phyloP scores from a whole-genome alignment of 2,329 filamentous ascomycete species.

The Ciborinia camelliae region DNA sequence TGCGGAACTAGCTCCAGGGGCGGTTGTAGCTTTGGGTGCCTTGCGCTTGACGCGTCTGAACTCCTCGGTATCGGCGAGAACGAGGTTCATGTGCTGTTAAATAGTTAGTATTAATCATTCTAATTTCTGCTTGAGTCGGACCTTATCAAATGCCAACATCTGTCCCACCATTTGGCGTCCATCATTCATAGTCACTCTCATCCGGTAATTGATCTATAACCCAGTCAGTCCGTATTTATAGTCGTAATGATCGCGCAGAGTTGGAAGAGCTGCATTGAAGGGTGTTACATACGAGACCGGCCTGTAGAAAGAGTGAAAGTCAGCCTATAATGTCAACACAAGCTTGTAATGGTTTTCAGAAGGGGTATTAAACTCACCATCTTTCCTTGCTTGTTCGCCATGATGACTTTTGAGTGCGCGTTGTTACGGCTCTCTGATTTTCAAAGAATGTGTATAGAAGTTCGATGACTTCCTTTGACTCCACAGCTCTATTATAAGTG shows the following conservation, averaged over 20 bases:
- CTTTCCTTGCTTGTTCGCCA: constrained; percentile 96
- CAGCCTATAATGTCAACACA: constrained; percentile 57
- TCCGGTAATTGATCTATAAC: constrained; percentile 93
- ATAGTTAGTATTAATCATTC: background rate
- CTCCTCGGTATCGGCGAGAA: constrained; percentile 97
- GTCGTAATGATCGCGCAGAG: constrained; percentile 29
- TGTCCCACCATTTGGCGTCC: constrained; percentile 95
- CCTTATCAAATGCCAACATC: constrained; percentile 98
- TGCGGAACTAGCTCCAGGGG: constrained; percentile 51
- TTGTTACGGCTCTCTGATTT: constrained; percentile 38
- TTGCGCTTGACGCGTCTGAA: constrained; percentile 89
- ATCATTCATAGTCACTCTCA: constrained; percentile 94
- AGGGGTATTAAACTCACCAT: constrained; percentile 70
- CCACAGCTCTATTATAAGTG: constrained; percentile 30
- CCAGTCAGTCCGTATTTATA: constrained; percentile 25
- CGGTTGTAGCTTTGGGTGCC: constrained; percentile 65
- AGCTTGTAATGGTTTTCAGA: constrained; percentile 41
- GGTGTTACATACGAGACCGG: constrained; percentile 62
- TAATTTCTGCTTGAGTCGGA: constrained; percentile 39
- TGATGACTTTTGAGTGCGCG: constrained; percentile 46
- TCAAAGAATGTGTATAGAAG: constrained; percentile 39
- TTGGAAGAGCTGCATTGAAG: constrained; percentile 35
- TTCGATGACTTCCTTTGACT: constrained; percentile 36
- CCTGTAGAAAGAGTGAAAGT: constrained; percentile 56
- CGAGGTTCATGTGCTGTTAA: constrained; percentile 92